Evolutionary conservation across 139 green algal species (phyloP), one percentile per base, ranked within the genome.

Genomic region (Chlamydomonas schloesseri): DNA sequence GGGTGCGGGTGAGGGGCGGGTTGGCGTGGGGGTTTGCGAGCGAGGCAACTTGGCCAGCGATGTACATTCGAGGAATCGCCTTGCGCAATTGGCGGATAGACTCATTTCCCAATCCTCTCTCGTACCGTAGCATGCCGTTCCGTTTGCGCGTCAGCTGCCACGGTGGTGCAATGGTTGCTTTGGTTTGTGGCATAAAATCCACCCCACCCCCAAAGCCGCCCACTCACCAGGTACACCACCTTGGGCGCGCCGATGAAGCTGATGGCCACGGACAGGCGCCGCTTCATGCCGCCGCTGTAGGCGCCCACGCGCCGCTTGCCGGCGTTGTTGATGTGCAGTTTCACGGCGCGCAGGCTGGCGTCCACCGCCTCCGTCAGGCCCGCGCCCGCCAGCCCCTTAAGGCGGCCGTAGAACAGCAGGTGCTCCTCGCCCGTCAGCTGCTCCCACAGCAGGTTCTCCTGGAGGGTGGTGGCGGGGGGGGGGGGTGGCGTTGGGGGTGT

Each of bases 361-460:
- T 84, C 73, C 75, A 93, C 76, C 1, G 34, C 81, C 31, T 47
- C 60, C n/a, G 83, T 70, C 28, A 93, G 76, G 9, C 82, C 53
- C 92, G 36, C 29, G 50, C 50, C 50, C 47, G 60, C 71, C 17
- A 98, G 84, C 65, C 93, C 97, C 89, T 99, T 99, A 68, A 99
- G 89, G 8, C 90, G 77, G 1, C 92, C 96, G 88, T 98, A 99
- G 77, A 99, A 94, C 33, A 91, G 57, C 34, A 99, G 94, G 90
- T 99, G 98, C 93, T 99, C 98, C 36, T 89, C 83, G 26, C 94
- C 95, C 10, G 96, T 98, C 46, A 99, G 93, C 57, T 90, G 85
- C 65, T 96, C 94, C 96, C 96, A 99, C 72, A 99, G 95, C 83
- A 98, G 93, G 85, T 99, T 96, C 78, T 99, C 97, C 92, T 99